A percentile compares a stretch with the other conserved stretches of the same genome.
Conservation (phyloP, 23 red algal species). For the Cyanidium caldarium region DNA sequence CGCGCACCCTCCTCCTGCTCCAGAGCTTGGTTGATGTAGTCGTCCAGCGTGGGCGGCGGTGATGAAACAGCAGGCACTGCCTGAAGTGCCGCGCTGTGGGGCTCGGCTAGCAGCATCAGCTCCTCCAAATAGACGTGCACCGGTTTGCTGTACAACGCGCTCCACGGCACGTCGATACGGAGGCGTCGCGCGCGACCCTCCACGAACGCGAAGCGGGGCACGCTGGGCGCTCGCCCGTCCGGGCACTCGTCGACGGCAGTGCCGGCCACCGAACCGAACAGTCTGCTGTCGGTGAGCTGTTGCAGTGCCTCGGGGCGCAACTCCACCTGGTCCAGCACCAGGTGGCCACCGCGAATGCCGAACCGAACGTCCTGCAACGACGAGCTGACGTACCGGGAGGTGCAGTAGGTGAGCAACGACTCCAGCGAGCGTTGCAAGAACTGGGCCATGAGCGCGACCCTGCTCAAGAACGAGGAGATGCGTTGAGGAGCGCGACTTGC, state of each 20-base stretch:
- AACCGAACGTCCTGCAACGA: constrained; percentile 39
- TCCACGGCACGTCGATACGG: constrained; percentile 53
- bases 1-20: too few species aligned
- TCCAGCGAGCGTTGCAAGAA: constrained; percentile 35
- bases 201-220: constrained; percentile 17
- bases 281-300: too few species aligned
- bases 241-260: too few species aligned
- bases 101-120: constrained; percentile 30
- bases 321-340: constrained; percentile 36
- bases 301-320: constrained; percentile 32
- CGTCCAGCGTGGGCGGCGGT: too few species aligned
- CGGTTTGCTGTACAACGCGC: constrained; percentile 11
- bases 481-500: too few species aligned
- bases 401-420: constrained; percentile 28
- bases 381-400: constrained; percentile 31
- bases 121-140: constrained; percentile 47
- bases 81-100: too few species aligned
- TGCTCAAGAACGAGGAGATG: too few species aligned
- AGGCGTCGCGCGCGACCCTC: constrained; percentile 36
- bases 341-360: constrained; percentile 38
- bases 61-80: too few species aligned
- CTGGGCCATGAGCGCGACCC: too few species aligned
- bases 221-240: not conserved
- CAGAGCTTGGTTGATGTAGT: too few species aligned
- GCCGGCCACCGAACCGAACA: too few species aligned